Evolutionary conservation across 352 stramenopile genomes (phyloP), one percentile per base, ranked within the genome.

Genomic region (Phytopythium aichiense): DNA sequence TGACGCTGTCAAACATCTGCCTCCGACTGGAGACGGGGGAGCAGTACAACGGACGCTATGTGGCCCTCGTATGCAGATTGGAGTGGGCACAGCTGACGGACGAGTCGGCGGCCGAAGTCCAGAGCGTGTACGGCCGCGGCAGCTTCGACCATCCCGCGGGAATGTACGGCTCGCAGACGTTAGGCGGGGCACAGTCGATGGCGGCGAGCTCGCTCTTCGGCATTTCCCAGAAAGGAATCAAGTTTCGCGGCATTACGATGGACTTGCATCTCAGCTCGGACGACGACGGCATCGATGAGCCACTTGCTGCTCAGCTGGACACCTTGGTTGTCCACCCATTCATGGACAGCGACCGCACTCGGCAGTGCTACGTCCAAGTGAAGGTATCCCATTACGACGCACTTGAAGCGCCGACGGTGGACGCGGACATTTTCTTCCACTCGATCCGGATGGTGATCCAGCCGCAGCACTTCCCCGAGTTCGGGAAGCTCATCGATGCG

Each of bases 1-100:
- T 96, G 8, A 95, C 87, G 38, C 54, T 95, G 49, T 90, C 87
- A 22, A 95, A 95, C 64, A 85, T 95, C 57, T 95, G 87, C 33
- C 51, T 94, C 37, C 72, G 83, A 2, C 58, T 95, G 16, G 85
- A 94, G 67, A 91, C 87, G 0, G 72, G 79, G 9, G 76, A 89
- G 33, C 65, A 80, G 22, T 68, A 83, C 43, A 85, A 77, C 48
- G 80, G 68, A 49, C 77, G 80, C 38, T 77, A 91, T 63, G 76
- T 91, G 9, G 83, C 87, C 16, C 50, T 95, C 51, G 64, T 92
- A 37, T 91, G 82, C 46, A 81, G 84, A 45, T 59, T 95, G 37
- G 72, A 92, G 51, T 95, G 87, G 87, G 74, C 78, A 0, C 82
- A 95, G 60, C 87, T 95, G 50, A 92, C 80, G 11, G 87, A 95